Evolutionary conservation across 1,284 basidiomycete species (phyloP).

Genomic region (Ustilago crameri): DNA sequence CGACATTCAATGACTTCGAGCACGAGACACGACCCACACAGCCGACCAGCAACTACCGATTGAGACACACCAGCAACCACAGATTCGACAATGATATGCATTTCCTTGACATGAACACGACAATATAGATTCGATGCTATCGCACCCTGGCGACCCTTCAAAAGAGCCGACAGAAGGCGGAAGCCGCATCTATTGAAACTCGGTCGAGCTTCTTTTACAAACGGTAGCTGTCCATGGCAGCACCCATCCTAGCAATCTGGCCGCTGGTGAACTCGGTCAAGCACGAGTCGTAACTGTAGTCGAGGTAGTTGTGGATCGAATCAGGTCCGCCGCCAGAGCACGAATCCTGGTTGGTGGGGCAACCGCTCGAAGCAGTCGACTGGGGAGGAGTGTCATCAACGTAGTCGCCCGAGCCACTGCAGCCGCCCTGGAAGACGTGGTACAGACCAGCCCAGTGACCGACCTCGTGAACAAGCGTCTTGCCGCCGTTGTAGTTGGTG

Average conservation of each 20-base stretch:
- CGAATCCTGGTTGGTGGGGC: conserved; percentile 39
- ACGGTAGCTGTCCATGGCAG: conserved; percentile 30
- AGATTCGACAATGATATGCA: too few relatives aligned
- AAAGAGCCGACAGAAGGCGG: too few relatives aligned
- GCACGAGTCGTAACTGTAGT: conserved; percentile 34
- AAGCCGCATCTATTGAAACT: too few relatives aligned
- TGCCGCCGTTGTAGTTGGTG: conserved; percentile 71
- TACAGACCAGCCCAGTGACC: conserved; percentile 71
- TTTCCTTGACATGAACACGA: too few relatives aligned
- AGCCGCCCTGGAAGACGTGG: conserved; percentile 75
- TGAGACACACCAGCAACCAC: too few relatives aligned
- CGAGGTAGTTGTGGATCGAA: conserved; percentile 39
- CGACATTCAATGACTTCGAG: too few relatives aligned
- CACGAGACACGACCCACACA: too few relatives aligned
- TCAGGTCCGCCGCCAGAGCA: conserved; percentile 47
- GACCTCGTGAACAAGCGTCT: conserved; percentile 74
- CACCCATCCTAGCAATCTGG: conserved; percentile 28
- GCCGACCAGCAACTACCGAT: too few relatives aligned
- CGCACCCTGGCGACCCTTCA: too few relatives aligned
- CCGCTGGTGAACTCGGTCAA: conserved; percentile 22
- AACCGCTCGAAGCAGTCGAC: conserved; percentile 35
- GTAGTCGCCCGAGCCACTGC: conserved; percentile 71
- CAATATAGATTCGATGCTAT: too few relatives aligned
- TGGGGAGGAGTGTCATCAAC: conserved; percentile 72
- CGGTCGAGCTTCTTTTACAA: conserved; percentile 6